Percentiles rank a stretch among this genome's conserved stretches.
These are phyloP conservation scores for Steccherinum ochraceum DNA, from an alignment of 768 basidiomycete genomes.

Conservation along the genomic window DNA sequence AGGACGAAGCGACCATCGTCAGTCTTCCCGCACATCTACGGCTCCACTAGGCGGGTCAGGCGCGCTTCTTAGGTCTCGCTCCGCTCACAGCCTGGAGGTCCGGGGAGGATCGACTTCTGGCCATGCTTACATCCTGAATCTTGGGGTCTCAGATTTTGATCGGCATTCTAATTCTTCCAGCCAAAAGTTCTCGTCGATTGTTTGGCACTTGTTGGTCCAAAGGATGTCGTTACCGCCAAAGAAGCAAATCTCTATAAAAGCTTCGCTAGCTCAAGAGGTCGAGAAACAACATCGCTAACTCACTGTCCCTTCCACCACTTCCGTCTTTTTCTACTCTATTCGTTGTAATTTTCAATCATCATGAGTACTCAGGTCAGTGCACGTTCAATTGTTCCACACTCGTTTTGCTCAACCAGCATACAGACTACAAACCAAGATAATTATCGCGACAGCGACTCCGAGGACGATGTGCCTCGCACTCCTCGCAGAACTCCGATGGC, in stretches of 20 bases:
- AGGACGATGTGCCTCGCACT: constrained; percentile 20
- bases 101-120: not conserved
- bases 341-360: not conserved
- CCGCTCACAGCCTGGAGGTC: too few species aligned
- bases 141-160: not conserved
- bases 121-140: not conserved
- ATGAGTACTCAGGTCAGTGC: constrained; percentile 5
- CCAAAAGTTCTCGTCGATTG: too few species aligned
- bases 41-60: too few species aligned
- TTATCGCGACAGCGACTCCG: constrained; percentile 15
- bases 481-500: constrained; percentile 59
- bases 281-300: not conserved
- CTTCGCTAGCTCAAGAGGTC: not conserved
- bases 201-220: too few species aligned
- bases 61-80: too few species aligned
- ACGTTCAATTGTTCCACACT: not conserved
- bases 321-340: too few species aligned
- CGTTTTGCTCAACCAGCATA: not conserved
- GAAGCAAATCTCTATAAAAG: too few species aligned
- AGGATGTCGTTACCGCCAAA: too few species aligned
- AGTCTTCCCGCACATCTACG: too few species aligned
- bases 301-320: too few species aligned
- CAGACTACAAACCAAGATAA: not conserved
- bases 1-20: not conserved
- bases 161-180: not conserved